Base-by-base conservation (phyloP, 2,329 filamentous ascomycete genomes). In the Cercospora sesami region DNA sequence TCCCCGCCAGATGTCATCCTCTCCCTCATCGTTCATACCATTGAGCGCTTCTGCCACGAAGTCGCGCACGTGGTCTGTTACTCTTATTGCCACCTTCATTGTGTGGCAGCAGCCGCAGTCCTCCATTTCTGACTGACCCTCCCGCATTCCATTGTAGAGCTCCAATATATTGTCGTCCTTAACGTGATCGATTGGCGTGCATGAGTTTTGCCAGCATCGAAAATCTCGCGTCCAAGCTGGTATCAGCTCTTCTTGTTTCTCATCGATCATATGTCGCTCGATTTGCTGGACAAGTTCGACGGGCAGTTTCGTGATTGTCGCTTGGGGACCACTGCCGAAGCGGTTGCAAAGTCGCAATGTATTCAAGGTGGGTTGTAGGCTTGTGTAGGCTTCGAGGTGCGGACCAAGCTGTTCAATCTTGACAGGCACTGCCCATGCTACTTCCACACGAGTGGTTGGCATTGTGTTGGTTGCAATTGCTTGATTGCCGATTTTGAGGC, bases 311-410 rank as follows among this genome's bases (percentile, higher is more conserved):
- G 65, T 68, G 51, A 74, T 62, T 57, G 61, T 9, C 0, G 69
- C 68, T 8, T 65, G 23, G 0, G 45, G 5, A 0, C 71, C 71
- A 23, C 28, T 48, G 0, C 72, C 72, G 28, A 68, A 72, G 23
- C 73, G 70, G 23, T 73, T 69, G 61, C 72, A 73, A 0, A 75
- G 69, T 5, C 71, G 63, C 5, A 74, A 36, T 0, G 67, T 60
- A 23, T 30, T 55, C 14, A 72, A 28, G 1, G 30, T 23, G 2
- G 72, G 69, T 0, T 71, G 58, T 0, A 64, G 42, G 1, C 58
- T 45, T 7, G 31, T 14, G 67, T 70, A 71, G 0, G 65, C 60
- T 21, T 68, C 63, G 6, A 71, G 31, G 21, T 69, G 67, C 0
- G 57, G 53, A 31, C 62, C 58, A 0, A 73, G 65, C 1, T 62